Percentiles rank a stretch among this genome's conserved stretches.
These are phyloP conservation scores for Batkoa obscura DNA, from an alignment of 371 early-diverging fungal species.

Conservation along the genomic window DNA sequence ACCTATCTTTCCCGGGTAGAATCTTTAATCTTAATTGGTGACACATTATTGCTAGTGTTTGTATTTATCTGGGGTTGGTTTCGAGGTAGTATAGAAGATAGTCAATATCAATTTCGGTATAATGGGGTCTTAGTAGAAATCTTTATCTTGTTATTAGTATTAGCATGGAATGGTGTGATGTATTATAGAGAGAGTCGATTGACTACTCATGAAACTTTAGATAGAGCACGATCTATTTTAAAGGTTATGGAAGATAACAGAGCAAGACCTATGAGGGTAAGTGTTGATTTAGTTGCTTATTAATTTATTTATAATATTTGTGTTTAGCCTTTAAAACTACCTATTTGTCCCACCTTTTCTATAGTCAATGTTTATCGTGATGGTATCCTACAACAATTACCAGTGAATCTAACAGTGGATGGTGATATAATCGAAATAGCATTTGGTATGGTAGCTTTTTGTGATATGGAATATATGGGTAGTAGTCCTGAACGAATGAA, in stretches of 20 bases:
- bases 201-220: slow-evolving; percentile 30
- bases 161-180: slow-evolving; percentile 37
- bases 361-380: slow-evolving; percentile 60
- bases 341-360: slow-evolving; percentile 48
- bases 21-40: background rate
- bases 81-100: slow-evolving; percentile 2
- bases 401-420: slow-evolving; percentile 63
- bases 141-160: slow-evolving; percentile 19
- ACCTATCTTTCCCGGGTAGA: background rate
- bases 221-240: slow-evolving; percentile 34
- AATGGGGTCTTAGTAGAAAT: slow-evolving; percentile 39
- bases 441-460: slow-evolving; percentile 70
- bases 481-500: slow-evolving; percentile 11
- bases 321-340: slow-evolving; percentile 37
- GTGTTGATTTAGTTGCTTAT: background rate
- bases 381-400: slow-evolving; percentile 48
- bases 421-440: slow-evolving; percentile 74
- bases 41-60: background rate
- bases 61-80: background rate
- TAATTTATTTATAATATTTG: background rate
- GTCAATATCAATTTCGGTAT: slow-evolving; percentile 33
- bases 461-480: slow-evolving; percentile 30
- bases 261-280: slow-evolving; percentile 40
- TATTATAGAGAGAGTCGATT: slow-evolving; percentile 29
- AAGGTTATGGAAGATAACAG: slow-evolving; percentile 33